A percentile compares a stretch with the other conserved stretches of the same genome.
phyloP scores from a whole-genome alignment of 2,329 filamentous ascomycete genomes.

The Teratosphaeria zuluensis region DNA sequence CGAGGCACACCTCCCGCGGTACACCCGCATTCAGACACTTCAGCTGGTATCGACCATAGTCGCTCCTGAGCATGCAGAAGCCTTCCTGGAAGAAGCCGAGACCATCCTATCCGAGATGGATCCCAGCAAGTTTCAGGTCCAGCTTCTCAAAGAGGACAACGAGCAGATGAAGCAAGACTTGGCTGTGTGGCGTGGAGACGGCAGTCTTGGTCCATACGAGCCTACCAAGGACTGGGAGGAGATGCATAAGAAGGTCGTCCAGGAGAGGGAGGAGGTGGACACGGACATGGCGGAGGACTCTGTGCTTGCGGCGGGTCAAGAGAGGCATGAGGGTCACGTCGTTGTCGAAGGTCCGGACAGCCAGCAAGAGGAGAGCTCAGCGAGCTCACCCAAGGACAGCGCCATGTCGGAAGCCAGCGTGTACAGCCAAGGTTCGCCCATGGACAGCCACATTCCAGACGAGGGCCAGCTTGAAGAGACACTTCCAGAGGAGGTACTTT shows the following conservation, averaged over 20 bases:
- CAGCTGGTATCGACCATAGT: constrained; percentile 1
- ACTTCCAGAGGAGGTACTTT: too few relatives aligned
- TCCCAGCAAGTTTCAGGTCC: neutral
- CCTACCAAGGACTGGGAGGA: neutral
- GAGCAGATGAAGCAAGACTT: neutral
- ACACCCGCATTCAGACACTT: neutral
- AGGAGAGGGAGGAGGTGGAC: neutral
- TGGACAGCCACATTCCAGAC: neutral
- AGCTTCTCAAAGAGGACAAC: neutral
- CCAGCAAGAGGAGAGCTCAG: neutral
- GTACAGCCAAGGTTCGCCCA: neutral
- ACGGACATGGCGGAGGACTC: too few relatives aligned
- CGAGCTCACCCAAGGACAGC: neutral
- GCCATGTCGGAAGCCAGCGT: neutral
- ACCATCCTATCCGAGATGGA: neutral
- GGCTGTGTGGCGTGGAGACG: neutral
- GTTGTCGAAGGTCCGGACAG: neutral
- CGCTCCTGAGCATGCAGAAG: neutral
- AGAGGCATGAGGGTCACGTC: too few relatives aligned
- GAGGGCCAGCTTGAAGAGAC: too few relatives aligned
- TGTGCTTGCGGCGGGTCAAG: too few relatives aligned
- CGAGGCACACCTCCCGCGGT: neutral
- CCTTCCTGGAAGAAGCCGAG: neutral
- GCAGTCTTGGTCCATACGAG: neutral
- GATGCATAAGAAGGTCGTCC: neutral